Conservation (phyloP, 257 asterid species). For the Jaltomata sinuosa region DNA sequence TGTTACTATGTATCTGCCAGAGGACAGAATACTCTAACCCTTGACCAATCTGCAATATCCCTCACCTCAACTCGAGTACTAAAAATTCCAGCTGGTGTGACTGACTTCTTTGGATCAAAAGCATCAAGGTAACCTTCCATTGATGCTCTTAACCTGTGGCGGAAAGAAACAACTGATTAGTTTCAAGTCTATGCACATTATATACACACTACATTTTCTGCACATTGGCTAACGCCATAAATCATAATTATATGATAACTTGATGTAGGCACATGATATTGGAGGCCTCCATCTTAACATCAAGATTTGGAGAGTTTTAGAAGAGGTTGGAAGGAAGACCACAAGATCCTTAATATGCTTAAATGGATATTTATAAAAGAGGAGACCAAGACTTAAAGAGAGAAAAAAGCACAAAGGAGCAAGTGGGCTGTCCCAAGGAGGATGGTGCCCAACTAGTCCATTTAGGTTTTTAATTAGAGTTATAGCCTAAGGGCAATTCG, state of each 20-base stretch:
- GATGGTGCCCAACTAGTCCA: neutral
- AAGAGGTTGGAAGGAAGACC: neutral
- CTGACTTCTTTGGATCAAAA: conserved; percentile 66
- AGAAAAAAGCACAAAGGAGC: neutral
- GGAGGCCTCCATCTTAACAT: neutral
- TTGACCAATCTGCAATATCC: neutral
- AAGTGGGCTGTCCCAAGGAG: neutral
- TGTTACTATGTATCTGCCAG: neutral
- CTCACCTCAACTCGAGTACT: conserved; percentile 72
- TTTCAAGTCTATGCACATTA: neutral
- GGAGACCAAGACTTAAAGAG: neutral
- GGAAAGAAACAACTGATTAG: conserved; percentile 14
- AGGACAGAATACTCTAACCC: neutral
- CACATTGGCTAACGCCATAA: neutral
- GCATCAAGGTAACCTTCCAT: conserved; percentile 72
- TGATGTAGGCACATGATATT: neutral
- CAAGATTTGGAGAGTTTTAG: neutral
- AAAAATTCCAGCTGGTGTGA: conserved; percentile 76
- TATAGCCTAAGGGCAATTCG: neutral
- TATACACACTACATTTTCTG: neutral
- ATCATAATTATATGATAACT: neutral
- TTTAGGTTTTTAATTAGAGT: neutral
- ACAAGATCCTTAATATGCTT: neutral
- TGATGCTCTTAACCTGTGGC: conserved; percentile 74
- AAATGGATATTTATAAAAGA: neutral